Conservation (phyloP, 345 rosid species). For the Salix udensis region DNA sequence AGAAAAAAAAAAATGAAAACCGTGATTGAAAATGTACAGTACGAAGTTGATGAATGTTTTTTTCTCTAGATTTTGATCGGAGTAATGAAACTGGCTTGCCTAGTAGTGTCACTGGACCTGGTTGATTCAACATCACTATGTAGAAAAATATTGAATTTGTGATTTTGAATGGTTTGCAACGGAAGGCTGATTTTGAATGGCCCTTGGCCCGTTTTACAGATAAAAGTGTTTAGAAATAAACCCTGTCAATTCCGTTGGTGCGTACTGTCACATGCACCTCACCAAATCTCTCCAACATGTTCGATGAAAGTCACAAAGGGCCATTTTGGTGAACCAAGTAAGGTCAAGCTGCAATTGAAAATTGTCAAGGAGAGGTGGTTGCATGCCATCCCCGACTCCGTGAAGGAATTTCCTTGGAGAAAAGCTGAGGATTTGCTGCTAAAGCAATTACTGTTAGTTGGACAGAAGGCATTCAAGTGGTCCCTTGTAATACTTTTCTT, state of each 20-base stretch:
- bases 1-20: background rate
- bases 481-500: conserved; percentile 19
- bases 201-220: conserved; percentile 8
- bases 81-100: background rate
- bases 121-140: background rate
- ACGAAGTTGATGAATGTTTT: background rate
- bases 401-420: conserved; percentile 46
- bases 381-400: conserved; percentile 27
- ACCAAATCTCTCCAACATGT: conserved; percentile 5
- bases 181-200: no score
- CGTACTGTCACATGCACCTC: background rate
- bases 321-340: conserved; percentile 33
- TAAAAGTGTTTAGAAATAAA: conserved; percentile 22
- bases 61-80: background rate
- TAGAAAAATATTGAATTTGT: background rate
- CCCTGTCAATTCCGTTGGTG: conserved; percentile 12
- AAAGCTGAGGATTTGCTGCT: conserved; percentile 29
- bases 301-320: conserved; percentile 21
- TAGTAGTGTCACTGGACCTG: background rate
- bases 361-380: conserved; percentile 27
- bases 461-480: conserved; percentile 41
- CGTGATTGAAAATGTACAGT: background rate
- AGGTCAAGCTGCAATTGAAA: conserved; percentile 19
- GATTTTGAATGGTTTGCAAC: background rate
- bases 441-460: conserved; percentile 22